Conservation (phyloP, 805 yeast genomes). For the Candida verbasci region DNA sequence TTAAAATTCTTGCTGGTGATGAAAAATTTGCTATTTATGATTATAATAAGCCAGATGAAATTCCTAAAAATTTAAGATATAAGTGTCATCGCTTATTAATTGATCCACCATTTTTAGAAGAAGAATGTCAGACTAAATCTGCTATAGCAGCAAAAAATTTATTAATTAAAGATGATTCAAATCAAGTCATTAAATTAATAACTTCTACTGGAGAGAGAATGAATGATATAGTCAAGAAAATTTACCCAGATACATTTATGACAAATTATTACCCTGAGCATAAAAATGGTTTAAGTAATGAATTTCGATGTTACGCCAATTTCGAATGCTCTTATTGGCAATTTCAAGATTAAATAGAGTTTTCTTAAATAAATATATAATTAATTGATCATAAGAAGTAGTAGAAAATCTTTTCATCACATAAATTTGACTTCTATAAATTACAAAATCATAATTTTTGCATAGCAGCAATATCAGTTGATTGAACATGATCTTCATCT, state of each 20-base stretch:
- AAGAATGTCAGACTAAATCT: constrained; percentile 73
- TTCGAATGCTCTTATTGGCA: constrained; percentile 70
- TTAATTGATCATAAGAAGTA: background rate
- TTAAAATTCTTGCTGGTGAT: constrained; percentile 65
- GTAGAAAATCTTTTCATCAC: background rate
- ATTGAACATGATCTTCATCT: constrained; percentile 99
- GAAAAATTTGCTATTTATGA: constrained; percentile 71
- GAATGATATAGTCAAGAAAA: constrained; percentile 51
- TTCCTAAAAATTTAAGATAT: constrained; percentile 53
- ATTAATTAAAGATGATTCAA: constrained; percentile 40
- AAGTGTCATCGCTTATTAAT: constrained; percentile 69
- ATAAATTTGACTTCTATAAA: constrained; percentile 1
- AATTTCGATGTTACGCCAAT: constrained; percentile 79
- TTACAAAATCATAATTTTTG: constrained; percentile 69
- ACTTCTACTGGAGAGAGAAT: constrained; percentile 90
- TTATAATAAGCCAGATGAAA: constrained; percentile 61
- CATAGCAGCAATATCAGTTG: constrained; percentile 99
- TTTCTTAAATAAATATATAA: background rate
- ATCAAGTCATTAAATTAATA: constrained; percentile 46
- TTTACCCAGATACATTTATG: constrained; percentile 59
- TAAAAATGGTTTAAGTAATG: constrained; percentile 81
- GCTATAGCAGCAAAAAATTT: constrained; percentile 52
- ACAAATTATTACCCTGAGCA: constrained; percentile 78
- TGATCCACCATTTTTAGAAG: constrained; percentile 86
- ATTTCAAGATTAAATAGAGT: constrained; percentile 19